phyloP scores from a whole-genome alignment of 768 basidiomycete genomes.

The Naganishia antarctica region DNA sequence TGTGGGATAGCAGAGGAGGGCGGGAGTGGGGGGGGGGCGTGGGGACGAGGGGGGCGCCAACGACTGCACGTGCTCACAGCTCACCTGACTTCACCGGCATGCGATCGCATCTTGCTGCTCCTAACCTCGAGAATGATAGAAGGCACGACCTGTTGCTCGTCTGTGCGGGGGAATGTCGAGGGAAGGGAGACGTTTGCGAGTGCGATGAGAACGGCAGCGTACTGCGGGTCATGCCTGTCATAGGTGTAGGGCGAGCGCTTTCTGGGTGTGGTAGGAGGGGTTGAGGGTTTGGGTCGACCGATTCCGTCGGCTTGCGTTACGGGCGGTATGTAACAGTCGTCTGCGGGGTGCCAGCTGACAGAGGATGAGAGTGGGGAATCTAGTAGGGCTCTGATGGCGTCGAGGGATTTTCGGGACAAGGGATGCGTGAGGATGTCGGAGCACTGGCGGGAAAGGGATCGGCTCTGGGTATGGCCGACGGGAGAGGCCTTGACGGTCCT shows the following conservation, averaged over 20 bases:
- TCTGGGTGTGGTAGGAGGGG: neutral
- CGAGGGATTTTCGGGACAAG: constrained; percentile 12
- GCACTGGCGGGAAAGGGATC: too few relatives aligned
- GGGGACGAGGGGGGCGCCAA: too few relatives aligned
- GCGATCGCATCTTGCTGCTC: constrained; percentile 37
- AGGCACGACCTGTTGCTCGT: constrained; percentile 23
- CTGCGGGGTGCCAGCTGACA: constrained; percentile 18
- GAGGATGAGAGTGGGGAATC: neutral
- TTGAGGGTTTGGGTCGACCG: neutral
- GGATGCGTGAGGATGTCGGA: neutral
- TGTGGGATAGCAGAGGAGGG: too few relatives aligned
- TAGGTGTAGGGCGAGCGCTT: neutral
- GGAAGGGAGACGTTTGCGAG: constrained; percentile 35
- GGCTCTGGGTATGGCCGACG: too few relatives aligned
- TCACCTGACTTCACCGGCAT: constrained; percentile 48
- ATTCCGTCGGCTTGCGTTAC: too few relatives aligned
- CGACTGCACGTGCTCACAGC: too few relatives aligned
- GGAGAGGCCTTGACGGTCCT: too few relatives aligned
- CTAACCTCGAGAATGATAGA: constrained; percentile 42
- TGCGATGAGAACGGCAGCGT: constrained; percentile 45
- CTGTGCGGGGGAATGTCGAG: neutral
- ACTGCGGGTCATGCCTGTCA: constrained; percentile 22
- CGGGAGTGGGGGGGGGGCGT: too few relatives aligned
- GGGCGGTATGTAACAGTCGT: neutral
- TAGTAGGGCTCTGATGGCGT: neutral